Conservation (phyloP, 169 alveolate genomes). For the Cystoisospora suis region DNA sequence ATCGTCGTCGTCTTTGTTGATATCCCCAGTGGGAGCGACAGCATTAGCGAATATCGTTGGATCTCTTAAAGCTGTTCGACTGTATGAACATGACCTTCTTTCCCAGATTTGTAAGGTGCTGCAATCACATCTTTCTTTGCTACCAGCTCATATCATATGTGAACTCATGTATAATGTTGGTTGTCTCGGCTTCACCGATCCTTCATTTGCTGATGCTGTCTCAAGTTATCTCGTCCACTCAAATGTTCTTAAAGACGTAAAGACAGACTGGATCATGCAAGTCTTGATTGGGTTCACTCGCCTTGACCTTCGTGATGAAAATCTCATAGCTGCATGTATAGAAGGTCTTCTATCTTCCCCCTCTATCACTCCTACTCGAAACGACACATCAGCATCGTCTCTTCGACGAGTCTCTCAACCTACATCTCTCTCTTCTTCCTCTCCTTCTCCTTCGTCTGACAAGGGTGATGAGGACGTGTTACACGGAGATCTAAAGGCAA, state of each 20-base stretch:
- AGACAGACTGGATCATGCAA: conserved; percentile 26
- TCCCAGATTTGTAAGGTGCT: neutral
- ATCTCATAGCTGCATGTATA: neutral
- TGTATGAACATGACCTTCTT: conserved; percentile 18
- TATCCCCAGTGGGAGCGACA: neutral
- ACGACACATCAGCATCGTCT: no score
- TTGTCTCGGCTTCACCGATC: conserved; percentile 29
- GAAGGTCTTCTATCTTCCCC: conserved; percentile 1
- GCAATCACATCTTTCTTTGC: neutral
- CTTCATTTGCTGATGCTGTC: neutral
- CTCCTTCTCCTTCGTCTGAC: no score
- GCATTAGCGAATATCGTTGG: neutral
- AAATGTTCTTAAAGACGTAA: neutral
- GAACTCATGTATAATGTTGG: neutral
- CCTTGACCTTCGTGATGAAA: conserved; percentile 16
- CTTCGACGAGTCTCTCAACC: no score
- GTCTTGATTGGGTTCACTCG: conserved; percentile 25
- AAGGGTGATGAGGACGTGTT: no score
- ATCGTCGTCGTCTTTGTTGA: neutral
- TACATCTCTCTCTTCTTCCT: no score
- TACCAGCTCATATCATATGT: neutral
- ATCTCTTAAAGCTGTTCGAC: neutral
- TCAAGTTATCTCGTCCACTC: neutral
- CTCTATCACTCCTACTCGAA: no score
- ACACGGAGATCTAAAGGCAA: no score